phyloP scores from a whole-genome alignment of 805 yeast species.

The Metschnikowia colocasiae region DNA sequence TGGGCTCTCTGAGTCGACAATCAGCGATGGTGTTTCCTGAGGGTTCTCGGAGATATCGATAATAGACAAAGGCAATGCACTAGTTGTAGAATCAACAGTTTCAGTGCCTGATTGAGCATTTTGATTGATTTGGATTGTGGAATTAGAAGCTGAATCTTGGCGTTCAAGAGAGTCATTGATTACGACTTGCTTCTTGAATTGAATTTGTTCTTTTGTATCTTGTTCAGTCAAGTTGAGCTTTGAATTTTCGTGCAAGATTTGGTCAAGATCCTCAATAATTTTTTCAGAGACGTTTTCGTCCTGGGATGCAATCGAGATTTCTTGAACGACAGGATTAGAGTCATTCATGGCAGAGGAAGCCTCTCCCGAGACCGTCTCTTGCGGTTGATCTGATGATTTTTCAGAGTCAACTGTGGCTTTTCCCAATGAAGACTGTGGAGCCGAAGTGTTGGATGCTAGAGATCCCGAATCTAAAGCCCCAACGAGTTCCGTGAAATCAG shows the following conservation, averaged over 20 bases:
- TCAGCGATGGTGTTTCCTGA: neutral
- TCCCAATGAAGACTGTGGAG: neutral
- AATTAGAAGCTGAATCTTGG: neutral
- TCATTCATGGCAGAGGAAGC: neutral
- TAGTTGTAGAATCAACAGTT: conserved; percentile 1
- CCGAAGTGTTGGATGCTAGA: neutral
- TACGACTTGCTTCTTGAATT: neutral
- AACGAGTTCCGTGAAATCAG: no score
- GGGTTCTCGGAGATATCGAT: neutral
- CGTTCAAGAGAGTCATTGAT: neutral
- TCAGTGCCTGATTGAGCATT: neutral
- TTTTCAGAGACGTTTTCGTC: conserved; percentile 2
- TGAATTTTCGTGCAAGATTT: neutral
- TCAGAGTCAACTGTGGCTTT: neutral
- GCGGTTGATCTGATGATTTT: neutral
- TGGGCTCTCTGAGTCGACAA: neutral
- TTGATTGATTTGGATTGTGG: neutral
- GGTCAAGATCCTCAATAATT: neutral
- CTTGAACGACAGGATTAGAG: neutral
- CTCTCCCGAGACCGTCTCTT: neutral
- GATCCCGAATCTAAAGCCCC: neutral
- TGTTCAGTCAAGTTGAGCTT: neutral
- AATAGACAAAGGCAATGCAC: neutral
- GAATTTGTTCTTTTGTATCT: neutral
- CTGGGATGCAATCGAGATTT: neutral